phyloP scores from a whole-genome alignment of 2,329 filamentous ascomycete genomes.

The Ceratocystis destructans region DNA sequence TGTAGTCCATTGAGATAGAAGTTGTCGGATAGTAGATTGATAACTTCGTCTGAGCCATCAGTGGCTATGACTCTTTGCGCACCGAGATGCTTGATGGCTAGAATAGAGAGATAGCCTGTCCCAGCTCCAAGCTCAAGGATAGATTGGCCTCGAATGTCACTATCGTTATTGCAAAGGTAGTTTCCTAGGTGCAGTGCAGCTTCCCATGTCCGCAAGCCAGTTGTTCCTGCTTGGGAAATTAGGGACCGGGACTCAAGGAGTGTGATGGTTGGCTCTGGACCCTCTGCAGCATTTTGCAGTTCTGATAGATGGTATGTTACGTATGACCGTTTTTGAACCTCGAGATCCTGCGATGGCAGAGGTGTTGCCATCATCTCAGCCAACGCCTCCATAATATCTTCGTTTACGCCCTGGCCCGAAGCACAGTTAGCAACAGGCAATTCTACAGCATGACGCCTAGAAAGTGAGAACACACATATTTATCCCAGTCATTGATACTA shows the following conservation, averaged over 20 bases:
- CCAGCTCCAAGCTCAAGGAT: constrained; percentile 63
- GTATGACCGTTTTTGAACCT: constrained; percentile 58
- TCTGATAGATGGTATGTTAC: constrained; percentile 54
- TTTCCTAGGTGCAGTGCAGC: constrained; percentile 60
- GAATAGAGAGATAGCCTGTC: constrained; percentile 60
- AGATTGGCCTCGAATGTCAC: constrained; percentile 38
- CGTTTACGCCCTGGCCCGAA: constrained; percentile 58
- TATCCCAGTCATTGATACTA: constrained; percentile 66
- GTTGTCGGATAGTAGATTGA: constrained; percentile 53
- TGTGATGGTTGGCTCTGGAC: constrained; percentile 33
- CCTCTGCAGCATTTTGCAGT: neutral
- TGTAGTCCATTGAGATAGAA: constrained; percentile 54
- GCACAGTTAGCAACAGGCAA: constrained; percentile 8
- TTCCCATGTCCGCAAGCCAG: constrained; percentile 69
- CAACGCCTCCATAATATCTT: constrained; percentile 60
- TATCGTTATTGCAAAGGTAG: constrained; percentile 42
- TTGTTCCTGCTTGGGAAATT: constrained; percentile 58
- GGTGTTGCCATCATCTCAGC: constrained; percentile 50
- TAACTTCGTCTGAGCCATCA: constrained; percentile 60
- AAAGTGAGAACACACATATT: constrained; percentile 56
- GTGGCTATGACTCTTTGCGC: constrained; percentile 51
- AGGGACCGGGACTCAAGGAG: constrained; percentile 56
- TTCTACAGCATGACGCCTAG: neutral
- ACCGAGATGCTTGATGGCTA: constrained; percentile 54
- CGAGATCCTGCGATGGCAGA: constrained; percentile 47